A percentile compares a stretch with the other conserved stretches of the same genome.
These are phyloP conservation scores for Gossypium schwendimanii DNA, from an alignment of 441 rosid genomes.

Conservation along the genomic window DNA sequence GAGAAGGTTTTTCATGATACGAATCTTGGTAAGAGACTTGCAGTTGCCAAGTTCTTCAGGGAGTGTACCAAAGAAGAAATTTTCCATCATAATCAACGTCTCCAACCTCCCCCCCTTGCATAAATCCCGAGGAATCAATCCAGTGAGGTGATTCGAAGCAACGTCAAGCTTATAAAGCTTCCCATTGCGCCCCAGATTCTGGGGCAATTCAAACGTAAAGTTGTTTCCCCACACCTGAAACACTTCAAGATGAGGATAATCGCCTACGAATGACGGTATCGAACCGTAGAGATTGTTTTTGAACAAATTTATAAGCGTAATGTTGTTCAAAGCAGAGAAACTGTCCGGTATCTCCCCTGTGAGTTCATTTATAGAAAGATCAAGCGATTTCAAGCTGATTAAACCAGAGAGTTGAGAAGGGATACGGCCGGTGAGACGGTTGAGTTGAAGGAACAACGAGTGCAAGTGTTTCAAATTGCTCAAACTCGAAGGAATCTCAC, in stretches of 20 bases:
- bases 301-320: conserved; percentile 57
- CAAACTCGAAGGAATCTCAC: conserved; percentile 60
- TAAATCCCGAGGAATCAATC: conserved; percentile 53
- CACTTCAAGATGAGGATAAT: conserved; percentile 56
- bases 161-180: conserved; percentile 53
- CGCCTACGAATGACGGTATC: conserved; percentile 61
- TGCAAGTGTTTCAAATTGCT: conserved; percentile 46
- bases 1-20: conserved; percentile 48
- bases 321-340: conserved; percentile 35
- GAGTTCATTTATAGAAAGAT: conserved; percentile 53
- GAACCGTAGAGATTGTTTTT: conserved; percentile 50
- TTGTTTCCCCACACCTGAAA: conserved; percentile 73
- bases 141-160: conserved; percentile 60
- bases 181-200: conserved; percentile 60
- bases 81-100: conserved; percentile 46
- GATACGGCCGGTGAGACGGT: conserved; percentile 52
- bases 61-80: conserved; percentile 63
- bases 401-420: conserved; percentile 61
- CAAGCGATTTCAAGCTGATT: conserved; percentile 57
- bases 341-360: conserved; percentile 68
- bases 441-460: conserved; percentile 66
- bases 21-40: conserved; percentile 45
- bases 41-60: conserved; percentile 65
- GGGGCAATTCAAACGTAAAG: conserved; percentile 56
- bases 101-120: conserved; percentile 54